Base-by-base conservation (phyloP, 768 basidiomycete genomes). In the Mycena olivaceomarginata region DNA sequence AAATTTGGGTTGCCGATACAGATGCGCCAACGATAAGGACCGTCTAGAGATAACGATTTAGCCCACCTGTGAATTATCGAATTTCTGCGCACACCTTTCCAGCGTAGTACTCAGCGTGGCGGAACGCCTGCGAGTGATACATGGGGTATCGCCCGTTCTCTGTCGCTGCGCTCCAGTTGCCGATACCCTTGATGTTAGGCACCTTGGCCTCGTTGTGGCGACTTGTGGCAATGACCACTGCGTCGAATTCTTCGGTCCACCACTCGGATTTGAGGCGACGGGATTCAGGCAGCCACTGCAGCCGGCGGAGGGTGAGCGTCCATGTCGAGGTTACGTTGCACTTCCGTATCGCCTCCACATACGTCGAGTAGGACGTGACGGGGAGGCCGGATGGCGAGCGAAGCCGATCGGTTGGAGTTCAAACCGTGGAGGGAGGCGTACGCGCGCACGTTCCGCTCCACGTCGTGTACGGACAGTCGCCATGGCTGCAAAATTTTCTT, bases 291-390 rank as follows among this genome's bases (percentile, higher is more conserved):
- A 81, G 59, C 48, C 74, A 64, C 53, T 79, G 65, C 7, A 81
- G 64, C 31, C 72, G 76, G 37, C 79, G 77, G 18, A 82, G 71
- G 57, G 81, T 80, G 25, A 82, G 78, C 37, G 63, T 75, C 82
- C 81, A 82, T 12, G 68, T 69, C 37, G 60, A 37, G 5, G 69
- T 75, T 11, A 64, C 79, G 46, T 77, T 77, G 64, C 72, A 72
- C 67, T 88, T 88, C 59, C 82, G 79, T 59, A 85, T 75, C n/a
- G 41, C 68, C 75, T 88, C 87, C 2, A 89, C 87, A 12, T 86
- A 84, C 0, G 88, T 89, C 40, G 85, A 82, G 77, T 85, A 87
- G 2, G 84, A 80, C 2, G 82, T 67, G 4, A 79, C 64, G 20
- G 22, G 62, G 51, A 16, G 2, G 53, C 13, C n/a, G 16, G 22